Evolutionary conservation across 345 rosid genomes (phyloP).

Genomic region (Melastoma malabathricum): DNA sequence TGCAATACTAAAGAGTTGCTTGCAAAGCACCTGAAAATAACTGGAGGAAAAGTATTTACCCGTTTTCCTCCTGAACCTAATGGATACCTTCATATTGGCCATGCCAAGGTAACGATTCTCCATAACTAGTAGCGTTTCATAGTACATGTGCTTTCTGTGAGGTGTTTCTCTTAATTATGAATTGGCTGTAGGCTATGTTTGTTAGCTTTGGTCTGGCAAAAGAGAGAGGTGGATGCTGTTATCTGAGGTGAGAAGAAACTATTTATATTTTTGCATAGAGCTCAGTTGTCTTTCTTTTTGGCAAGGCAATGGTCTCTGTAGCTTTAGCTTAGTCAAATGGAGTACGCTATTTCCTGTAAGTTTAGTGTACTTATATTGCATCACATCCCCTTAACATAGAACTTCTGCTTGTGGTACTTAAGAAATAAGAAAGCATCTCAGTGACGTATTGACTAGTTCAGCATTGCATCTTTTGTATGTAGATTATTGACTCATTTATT

Average conservation of each 20-base stretch:
- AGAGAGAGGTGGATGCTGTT: conserved; percentile 87
- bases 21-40: conserved; percentile 62
- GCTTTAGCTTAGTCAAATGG: too few species aligned
- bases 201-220: conserved; percentile 90
- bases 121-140: background rate
- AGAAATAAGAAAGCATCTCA: too few species aligned
- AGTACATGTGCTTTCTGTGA: background rate
- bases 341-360: too few species aligned
- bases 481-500: too few species aligned
- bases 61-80: conserved; percentile 98
- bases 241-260: conserved; percentile 42
- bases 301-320: too few species aligned
- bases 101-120: conserved; percentile 64
- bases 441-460: too few species aligned
- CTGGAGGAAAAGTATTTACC: conserved; percentile 66
- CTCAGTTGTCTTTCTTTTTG: too few species aligned
- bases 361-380: too few species aligned
- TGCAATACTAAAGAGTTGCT: conserved; percentile 71
- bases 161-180: conserved; percentile 1
- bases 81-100: conserved; percentile 98
- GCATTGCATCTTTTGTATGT: too few species aligned
- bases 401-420: too few species aligned
- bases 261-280: background rate
- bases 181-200: conserved; percentile 70
- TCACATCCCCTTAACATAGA: too few species aligned